Base-by-base conservation (phyloP, 2,329 filamentous ascomycete genomes). In the Aspergillus versicolor region DNA sequence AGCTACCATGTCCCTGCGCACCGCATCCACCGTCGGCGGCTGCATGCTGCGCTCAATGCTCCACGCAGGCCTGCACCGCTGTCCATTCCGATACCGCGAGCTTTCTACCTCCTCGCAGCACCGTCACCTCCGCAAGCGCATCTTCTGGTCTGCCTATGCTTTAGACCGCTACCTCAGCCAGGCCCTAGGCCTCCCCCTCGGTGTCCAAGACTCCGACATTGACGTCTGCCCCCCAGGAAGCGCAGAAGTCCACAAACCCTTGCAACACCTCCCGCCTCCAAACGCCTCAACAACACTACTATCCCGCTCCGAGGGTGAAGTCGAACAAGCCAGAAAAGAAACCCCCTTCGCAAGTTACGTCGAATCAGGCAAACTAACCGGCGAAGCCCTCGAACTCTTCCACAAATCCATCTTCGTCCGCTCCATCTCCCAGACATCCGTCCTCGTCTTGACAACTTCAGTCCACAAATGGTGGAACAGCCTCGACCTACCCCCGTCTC, bases 1-100 rank as follows among this genome's bases (percentile, higher is more conserved):
- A 2, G 74, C 76, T 0, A 76, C 67, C 4, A 79, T 82, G 75
- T 79, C 79, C 2, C 70, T 82, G 6, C 75, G 79, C 21, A 74
- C 76, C 7, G 80, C 80, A 1, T 81, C 79, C 0, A 79, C 77
- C 0, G 72, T 82, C 5, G 77, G 78, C 22, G 80, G 81, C 4
- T 72, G 77, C 19, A 69, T 82, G 6, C 68, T 77, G 4, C 77
- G 79, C 43, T 74, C 77, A 5, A 73, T 82, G 46, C 77, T 79
- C 22, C 79, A 82, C 60, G 75, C 79, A 1, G 81, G 81, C 4
- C 71, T 82, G 6, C 80, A 83, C 61, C 73, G 81, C 3, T 82
- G 81, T 60, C 81, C 81, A 0, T 77, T 79, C 54, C 78, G 81
- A 6, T 83, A 82, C 57, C 70, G 70, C 9, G 73, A 81, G 51